Evolutionary conservation across 176 grass and related monocot species (phyloP).

Genomic region (Oropetium thomaeum): DNA sequence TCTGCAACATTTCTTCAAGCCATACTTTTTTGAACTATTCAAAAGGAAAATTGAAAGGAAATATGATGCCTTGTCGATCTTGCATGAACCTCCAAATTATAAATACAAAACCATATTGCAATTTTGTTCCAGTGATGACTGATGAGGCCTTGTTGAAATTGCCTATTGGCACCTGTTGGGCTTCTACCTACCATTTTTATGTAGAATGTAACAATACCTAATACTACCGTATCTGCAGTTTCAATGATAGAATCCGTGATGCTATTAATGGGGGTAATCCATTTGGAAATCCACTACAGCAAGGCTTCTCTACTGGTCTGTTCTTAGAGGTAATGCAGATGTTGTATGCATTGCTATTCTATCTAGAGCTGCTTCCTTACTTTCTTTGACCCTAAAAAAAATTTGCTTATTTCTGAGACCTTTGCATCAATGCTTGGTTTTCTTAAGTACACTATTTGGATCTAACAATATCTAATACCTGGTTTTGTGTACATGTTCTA

Average conservation of each 20-base stretch:
- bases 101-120: not conserved
- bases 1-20: not conserved
- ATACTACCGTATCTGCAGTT: conserved; percentile 43
- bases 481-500: conserved; percentile 14
- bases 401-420: not conserved
- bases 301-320: conserved; percentile 84
- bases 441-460: conserved; percentile 28
- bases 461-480: too few relatives aligned
- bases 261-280: conserved; percentile 83
- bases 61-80: not conserved
- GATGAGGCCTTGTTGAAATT: not conserved
- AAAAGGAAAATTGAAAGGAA: not conserved
- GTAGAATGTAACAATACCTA: not conserved
- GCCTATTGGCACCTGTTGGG: not conserved
- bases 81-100: not conserved
- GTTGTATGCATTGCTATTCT: not conserved
- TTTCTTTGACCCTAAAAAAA: not conserved
- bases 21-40: too few relatives aligned
- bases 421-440: not conserved
- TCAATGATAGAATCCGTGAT: conserved; percentile 97
- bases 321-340: conserved; percentile 67
- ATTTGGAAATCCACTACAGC: conserved; percentile 84
- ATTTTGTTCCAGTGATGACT: not conserved
- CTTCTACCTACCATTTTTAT: not conserved
- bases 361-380: not conserved